Conservation (phyloP, 441 rosid genomes). For the Lepidium campestre region DNA sequence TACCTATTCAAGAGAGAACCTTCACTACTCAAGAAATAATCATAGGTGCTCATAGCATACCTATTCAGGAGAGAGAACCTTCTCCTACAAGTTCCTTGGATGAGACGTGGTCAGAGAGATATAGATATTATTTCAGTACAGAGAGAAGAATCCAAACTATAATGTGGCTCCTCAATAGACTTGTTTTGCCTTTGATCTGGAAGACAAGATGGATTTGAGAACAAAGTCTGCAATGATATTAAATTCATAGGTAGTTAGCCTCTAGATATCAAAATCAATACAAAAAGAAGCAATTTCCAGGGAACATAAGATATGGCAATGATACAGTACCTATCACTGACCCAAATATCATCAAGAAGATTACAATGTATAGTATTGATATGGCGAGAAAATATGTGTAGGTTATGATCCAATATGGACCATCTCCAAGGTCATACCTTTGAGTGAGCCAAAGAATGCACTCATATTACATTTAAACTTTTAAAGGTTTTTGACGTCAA, state of each 20-base stretch:
- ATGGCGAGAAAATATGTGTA: constrained; percentile 69
- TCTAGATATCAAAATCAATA: no score
- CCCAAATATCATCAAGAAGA: constrained; percentile 64
- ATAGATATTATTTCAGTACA: neutral
- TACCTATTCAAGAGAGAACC: neutral
- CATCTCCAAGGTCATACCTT: constrained; percentile 74
- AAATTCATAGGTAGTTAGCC: no score
- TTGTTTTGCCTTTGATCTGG: no score
- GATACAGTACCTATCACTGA: constrained; percentile 33
- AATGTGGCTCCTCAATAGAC: no score
- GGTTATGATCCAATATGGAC: constrained; percentile 81
- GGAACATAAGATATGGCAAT: neutral
- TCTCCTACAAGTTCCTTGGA: neutral
- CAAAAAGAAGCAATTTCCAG: no score
- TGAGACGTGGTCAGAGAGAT: neutral
- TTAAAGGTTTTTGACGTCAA: no score
- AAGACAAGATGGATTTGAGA: no score
- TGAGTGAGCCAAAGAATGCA: neutral
- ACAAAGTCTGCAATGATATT: no score
- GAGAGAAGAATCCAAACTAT: neutral
- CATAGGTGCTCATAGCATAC: constrained; percentile 39
- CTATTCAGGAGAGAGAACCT: constrained; percentile 73
- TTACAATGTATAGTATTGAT: constrained; percentile 53
- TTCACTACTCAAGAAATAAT: no score
- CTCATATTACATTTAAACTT: neutral